Percentiles rank a stretch among this genome's conserved stretches.
Conservation (phyloP, 306 rosid species). For the Dalbergia oliveri region DNA sequence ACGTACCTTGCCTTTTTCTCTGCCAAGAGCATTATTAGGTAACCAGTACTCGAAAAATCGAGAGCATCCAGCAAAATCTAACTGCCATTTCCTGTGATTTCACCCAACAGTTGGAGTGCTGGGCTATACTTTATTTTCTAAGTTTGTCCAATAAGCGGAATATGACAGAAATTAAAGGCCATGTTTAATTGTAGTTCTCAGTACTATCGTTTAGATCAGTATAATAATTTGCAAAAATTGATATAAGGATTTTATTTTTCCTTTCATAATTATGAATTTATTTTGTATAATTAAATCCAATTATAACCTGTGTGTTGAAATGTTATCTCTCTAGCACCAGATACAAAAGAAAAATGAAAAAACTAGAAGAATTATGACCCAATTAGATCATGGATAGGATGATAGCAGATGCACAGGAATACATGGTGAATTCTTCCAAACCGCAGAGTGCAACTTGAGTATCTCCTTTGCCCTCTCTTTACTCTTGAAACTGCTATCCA, state of each 20-base stretch:
- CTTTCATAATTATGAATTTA: slow-evolving; percentile 13
- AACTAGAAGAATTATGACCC: not conserved
- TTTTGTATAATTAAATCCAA: slow-evolving; percentile 15
- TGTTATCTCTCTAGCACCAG: slow-evolving; percentile 19
- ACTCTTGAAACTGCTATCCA: slow-evolving; percentile 65
- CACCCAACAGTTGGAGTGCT: not conserved
- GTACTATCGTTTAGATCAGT: not conserved
- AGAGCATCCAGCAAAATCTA: not conserved
- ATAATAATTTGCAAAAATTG: not conserved
- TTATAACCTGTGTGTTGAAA: not conserved
- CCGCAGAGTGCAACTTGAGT: slow-evolving; percentile 67
- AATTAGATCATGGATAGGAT: slow-evolving; percentile 62
- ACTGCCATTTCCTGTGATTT: slow-evolving; percentile 3
- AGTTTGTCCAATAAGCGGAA: not conserved
- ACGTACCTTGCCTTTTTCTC: not conserved
- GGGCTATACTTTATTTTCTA: not conserved
- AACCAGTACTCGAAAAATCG: not conserved
- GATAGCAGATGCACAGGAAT: slow-evolving; percentile 68
- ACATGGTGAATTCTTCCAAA: slow-evolving; percentile 80
- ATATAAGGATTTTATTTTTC: not conserved
- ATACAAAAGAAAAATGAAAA: not conserved
- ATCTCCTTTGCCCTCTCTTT: slow-evolving; percentile 77
- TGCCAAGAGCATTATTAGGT: not conserved
- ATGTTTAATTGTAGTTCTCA: not conserved
- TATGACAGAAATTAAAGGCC: not conserved